Conservation (phyloP, 2,329 filamentous ascomycete species). For the Alternaria gaisen region DNA sequence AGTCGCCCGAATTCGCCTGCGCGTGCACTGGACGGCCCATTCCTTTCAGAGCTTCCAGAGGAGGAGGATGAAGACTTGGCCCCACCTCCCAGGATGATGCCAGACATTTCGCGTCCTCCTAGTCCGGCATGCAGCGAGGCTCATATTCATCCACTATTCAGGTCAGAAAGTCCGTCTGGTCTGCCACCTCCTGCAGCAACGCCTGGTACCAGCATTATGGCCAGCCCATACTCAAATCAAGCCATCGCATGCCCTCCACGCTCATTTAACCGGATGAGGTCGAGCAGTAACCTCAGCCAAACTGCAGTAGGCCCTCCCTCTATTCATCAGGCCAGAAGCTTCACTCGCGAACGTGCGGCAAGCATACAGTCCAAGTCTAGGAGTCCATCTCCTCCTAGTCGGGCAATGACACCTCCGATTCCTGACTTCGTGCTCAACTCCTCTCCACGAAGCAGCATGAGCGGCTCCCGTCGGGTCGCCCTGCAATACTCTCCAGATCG, state of each 20-base stretch:
- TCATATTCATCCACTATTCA: conserved; percentile 81
- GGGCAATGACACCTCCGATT: conserved; percentile 53
- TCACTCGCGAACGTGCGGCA: conserved; percentile 31
- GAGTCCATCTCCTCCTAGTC: conserved; percentile 47
- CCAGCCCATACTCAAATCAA: conserved; percentile 73
- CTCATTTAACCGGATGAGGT: conserved; percentile 50
- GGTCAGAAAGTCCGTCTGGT: conserved; percentile 70
- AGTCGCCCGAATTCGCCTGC: conserved; percentile 73
- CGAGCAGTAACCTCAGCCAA: conserved; percentile 38
- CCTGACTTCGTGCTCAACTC: conserved; percentile 56
- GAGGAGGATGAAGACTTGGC: conserved; percentile 42
- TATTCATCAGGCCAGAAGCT: conserved; percentile 35
- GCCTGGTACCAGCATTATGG: conserved; percentile 74
- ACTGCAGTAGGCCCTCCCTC: conserved; percentile 26
- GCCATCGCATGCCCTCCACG: conserved; percentile 59
- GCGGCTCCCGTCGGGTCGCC: conserved; percentile 40
- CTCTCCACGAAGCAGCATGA: conserved; percentile 51
- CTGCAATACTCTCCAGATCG: conserved; percentile 35
- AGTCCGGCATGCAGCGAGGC: conserved; percentile 63
- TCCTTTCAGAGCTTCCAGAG: conserved; percentile 41
- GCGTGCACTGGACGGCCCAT: conserved; percentile 64
- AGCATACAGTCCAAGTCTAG: conserved; percentile 35
- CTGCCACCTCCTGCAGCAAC: conserved; percentile 68
- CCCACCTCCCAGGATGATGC: conserved; percentile 45
- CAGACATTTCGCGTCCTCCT: conserved; percentile 47